Evolutionary conservation across 225 moss, liverwort and hornwort genomes (phyloP).

Genomic region (Pleurozium schreberi): DNA sequence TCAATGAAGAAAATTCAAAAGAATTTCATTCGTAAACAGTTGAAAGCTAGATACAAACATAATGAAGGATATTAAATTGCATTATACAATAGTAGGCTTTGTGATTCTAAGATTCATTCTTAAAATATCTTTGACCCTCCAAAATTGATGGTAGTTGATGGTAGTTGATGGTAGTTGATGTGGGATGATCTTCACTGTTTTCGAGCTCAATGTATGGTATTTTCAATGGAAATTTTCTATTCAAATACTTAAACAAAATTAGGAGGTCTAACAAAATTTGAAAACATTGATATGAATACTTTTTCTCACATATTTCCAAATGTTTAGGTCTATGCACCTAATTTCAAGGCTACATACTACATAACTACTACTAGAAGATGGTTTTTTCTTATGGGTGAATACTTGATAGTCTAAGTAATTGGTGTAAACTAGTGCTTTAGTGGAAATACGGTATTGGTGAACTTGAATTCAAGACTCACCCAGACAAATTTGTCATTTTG

Average conservation of each 20-base stretch:
- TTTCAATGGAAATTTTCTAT: background rate
- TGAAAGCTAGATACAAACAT: background rate
- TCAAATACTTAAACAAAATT: background rate
- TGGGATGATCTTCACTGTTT: background rate
- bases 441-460: background rate
- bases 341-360: background rate
- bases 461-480: background rate
- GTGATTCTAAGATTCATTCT: background rate
- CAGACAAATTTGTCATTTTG: background rate
- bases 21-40: background rate
- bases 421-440: accelerated
- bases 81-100: background rate
- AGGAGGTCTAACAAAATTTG: accelerated
- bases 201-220: background rate
- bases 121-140: background rate
- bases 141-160: background rate
- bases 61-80: background rate
- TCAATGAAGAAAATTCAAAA: background rate
- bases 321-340: background rate
- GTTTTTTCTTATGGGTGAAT: background rate
- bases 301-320: background rate
- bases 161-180: too few relatives aligned
- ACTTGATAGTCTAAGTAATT: background rate
- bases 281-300: background rate
- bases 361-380: accelerated